phyloP scores from a whole-genome alignment of 106 monocot species.

The Dendrobium chrysotoxum region DNA sequence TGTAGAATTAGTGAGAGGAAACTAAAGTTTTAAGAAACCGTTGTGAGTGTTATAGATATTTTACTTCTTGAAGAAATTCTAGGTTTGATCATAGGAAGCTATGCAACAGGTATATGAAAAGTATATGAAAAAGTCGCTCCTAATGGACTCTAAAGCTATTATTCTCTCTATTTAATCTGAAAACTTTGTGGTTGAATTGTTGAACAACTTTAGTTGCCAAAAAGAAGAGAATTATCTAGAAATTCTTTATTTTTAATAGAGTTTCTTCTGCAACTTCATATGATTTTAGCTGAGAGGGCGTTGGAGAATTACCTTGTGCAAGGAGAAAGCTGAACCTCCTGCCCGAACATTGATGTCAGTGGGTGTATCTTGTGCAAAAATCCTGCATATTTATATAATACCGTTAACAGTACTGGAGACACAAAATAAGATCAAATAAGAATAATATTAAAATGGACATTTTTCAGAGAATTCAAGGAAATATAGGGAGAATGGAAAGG shows the following conservation, averaged over 20 bases:
- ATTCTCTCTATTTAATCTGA: neutral
- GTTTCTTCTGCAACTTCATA: neutral
- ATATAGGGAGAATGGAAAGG: neutral
- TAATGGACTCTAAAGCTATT: neutral
- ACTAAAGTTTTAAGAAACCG: too few relatives aligned
- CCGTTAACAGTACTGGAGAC: too few relatives aligned
- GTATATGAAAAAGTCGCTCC: neutral
- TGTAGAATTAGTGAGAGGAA: too few relatives aligned
- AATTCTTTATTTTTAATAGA: too few relatives aligned
- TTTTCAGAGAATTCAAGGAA: neutral
- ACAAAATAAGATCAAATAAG: neutral
- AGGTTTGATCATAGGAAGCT: too few relatives aligned
- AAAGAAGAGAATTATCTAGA: too few relatives aligned
- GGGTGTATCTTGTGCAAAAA: conserved; percentile 66
- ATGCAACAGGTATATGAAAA: too few relatives aligned
- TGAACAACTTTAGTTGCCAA: neutral
- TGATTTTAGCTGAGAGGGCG: neutral
- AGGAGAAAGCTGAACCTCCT: conserved; percentile 47
- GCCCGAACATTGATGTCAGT: conserved; percentile 56
- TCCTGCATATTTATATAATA: conserved; percentile 25
- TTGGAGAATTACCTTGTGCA: conserved; percentile 63
- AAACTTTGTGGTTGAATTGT: neutral
- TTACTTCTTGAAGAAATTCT: too few relatives aligned
- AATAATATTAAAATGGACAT: neutral
- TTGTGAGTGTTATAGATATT: too few relatives aligned